A percentile compares a stretch with the other conserved stretches of the same genome.
These are phyloP conservation scores for Talaromyces amestolkiae DNA, from an alignment of 2,329 filamentous ascomycete species.

Conservation along the genomic window DNA sequence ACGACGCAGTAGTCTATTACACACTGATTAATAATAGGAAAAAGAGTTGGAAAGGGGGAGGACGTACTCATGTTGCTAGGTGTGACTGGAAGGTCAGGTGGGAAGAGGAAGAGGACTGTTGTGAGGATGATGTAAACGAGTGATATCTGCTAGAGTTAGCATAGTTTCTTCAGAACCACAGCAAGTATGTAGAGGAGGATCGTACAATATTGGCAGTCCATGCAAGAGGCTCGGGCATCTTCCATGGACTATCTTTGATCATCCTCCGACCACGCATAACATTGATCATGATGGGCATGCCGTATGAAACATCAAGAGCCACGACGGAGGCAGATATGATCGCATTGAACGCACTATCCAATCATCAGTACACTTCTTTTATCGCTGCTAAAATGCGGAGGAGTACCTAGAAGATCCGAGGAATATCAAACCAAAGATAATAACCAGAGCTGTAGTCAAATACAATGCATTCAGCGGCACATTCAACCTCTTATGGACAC, in stretches of 20 bases:
- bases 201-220: slow-evolving; percentile 60
- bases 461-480: slow-evolving; percentile 66
- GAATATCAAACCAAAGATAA: slow-evolving; percentile 69
- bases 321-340: slow-evolving; percentile 71
- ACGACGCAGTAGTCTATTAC: slow-evolving; percentile 46
- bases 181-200: neutral
- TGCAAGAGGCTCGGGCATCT: slow-evolving; percentile 53
- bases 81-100: slow-evolving; percentile 63
- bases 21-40: neutral
- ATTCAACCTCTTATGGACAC: slow-evolving; percentile 59
- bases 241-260: slow-evolving; percentile 61
- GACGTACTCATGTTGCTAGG: slow-evolving; percentile 66
- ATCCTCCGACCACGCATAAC: slow-evolving; percentile 63
- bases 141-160: slow-evolving; percentile 45
- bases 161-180: neutral
- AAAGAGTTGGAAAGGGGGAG: too few species aligned
- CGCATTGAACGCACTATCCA: slow-evolving; percentile 63
- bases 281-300: slow-evolving; percentile 70
- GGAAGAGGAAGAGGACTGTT: slow-evolving; percentile 72
- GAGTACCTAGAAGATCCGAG: slow-evolving; percentile 55
- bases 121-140: slow-evolving; percentile 67
- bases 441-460: slow-evolving; percentile 59
- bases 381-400: neutral
- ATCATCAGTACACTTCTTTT: slow-evolving; percentile 22
- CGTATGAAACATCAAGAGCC: slow-evolving; percentile 69